A percentile compares a stretch with the other conserved stretches of the same genome.
Conservation (phyloP, 2,329 filamentous ascomycete species). For the Phoma sp. region DNA sequence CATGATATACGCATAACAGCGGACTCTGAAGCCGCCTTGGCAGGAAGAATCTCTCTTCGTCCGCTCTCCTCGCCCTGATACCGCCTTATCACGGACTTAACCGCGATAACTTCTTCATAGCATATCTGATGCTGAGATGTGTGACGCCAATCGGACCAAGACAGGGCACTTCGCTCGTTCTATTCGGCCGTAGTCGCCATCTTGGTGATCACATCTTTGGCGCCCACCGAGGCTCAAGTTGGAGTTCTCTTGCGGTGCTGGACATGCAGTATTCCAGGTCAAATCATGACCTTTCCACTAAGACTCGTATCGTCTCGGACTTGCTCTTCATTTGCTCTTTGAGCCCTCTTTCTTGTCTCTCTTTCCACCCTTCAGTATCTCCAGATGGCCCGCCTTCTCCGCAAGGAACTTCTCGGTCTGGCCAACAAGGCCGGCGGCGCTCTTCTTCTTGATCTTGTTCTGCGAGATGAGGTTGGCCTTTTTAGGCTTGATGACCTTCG, state of each 20-base stretch:
- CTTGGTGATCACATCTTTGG: constrained; percentile 11
- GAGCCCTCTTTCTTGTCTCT: constrained; percentile 52
- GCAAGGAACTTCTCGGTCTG: constrained; percentile 73
- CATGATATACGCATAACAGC: constrained; percentile 1
- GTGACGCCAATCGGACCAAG: background rate
- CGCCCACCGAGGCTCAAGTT: background rate
- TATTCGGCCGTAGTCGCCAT: background rate
- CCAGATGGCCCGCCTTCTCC: constrained; percentile 71
- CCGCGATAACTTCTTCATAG: background rate
- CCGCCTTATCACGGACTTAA: background rate
- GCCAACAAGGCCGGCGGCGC: constrained; percentile 65
- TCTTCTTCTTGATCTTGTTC: constrained; percentile 70
- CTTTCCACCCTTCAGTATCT: constrained; percentile 71
- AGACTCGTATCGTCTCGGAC: background rate
- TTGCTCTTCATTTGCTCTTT: constrained; percentile 13
- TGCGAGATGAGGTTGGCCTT: constrained; percentile 66
- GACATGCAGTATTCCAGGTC: background rate
- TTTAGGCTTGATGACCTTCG: constrained; percentile 70
- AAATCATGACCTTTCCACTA: background rate
- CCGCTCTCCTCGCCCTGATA: background rate
- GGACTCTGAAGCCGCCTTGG: background rate
- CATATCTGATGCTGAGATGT: background rate
- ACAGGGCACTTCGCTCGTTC: background rate
- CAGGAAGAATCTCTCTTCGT: background rate
- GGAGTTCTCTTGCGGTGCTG: background rate